Percentiles rank a stretch among this genome's conserved stretches.
Evolutionary conservation across 1,284 basidiomycete species (phyloP).

Genomic region (Afroboletus lepidellus): DNA sequence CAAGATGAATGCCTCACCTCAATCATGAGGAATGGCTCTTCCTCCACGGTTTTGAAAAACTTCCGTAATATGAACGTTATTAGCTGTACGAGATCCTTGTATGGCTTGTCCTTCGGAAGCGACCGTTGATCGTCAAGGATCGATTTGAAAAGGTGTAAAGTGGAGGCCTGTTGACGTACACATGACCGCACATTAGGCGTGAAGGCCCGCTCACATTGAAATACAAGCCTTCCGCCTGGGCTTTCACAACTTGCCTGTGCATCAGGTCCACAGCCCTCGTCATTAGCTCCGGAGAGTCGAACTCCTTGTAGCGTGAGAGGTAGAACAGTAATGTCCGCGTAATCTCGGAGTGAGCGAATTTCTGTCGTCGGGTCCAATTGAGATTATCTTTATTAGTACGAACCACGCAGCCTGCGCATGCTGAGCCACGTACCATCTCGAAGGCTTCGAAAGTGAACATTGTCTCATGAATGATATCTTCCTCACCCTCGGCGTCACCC

Average conservation of each 20-base stretch:
- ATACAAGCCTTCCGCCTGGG: conserved; percentile 88
- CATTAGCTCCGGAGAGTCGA: conserved; percentile 77
- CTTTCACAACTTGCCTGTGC: conserved; percentile 85
- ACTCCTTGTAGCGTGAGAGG: conserved; percentile 78
- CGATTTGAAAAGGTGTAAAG: conserved; percentile 78
- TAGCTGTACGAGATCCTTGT: conserved; percentile 79
- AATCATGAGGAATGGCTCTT: conserved; percentile 81
- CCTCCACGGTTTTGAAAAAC: conserved; percentile 86
- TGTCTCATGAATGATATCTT: conserved; percentile 75
- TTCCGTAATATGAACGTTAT: conserved; percentile 84
- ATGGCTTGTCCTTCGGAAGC: conserved; percentile 73
- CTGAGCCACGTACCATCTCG: conserved; percentile 65
- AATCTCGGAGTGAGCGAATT: conserved; percentile 83
- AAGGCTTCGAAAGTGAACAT: conserved; percentile 88
- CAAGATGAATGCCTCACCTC: conserved; percentile 51
- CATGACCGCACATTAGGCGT: conserved; percentile 11
- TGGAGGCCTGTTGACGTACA: conserved; percentile 67
- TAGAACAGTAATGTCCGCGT: conserved; percentile 81
- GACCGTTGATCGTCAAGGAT: conserved; percentile 77
- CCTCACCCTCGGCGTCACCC: conserved; percentile 54
- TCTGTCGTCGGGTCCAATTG: conserved; percentile 43
- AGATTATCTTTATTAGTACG: conserved; percentile 15
- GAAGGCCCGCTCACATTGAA: conserved; percentile 67
- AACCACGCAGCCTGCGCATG: conserved; percentile 19
- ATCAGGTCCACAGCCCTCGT: conserved; percentile 83